phyloP scores from a whole-genome alignment of 257 asterid genomes.

The Nyctanthes arbortristis region DNA sequence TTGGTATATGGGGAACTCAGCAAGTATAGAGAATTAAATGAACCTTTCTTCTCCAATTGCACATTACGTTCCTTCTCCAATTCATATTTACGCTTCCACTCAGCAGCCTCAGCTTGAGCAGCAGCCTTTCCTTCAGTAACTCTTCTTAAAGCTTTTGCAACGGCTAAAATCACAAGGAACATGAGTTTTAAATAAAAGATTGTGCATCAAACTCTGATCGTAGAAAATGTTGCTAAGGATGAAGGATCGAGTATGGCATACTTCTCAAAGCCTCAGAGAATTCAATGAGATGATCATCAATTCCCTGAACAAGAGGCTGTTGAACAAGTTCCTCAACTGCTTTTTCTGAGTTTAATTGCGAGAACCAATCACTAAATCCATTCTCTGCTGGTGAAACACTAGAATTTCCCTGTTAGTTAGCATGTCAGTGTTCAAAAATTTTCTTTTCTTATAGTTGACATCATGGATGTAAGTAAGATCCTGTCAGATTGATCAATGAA shows the following conservation, averaged over 20 bases:
- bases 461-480: neutral
- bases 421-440: constrained; percentile 13
- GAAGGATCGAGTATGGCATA: constrained; percentile 27
- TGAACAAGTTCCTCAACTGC: constrained; percentile 64
- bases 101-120: constrained; percentile 95
- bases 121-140: constrained; percentile 85
- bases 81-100: constrained; percentile 94
- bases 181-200: constrained; percentile 10
- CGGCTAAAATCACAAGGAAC: constrained; percentile 48
- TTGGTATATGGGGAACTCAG: neutral
- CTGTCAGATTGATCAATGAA: neutral
- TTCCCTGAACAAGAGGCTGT: constrained; percentile 70
- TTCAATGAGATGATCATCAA: constrained; percentile 78
- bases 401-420: constrained; percentile 45
- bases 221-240: neutral
- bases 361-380: constrained; percentile 40
- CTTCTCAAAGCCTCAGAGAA: constrained; percentile 91
- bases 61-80: constrained; percentile 62
- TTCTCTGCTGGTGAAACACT: constrained; percentile 51
- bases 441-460: neutral
- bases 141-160: constrained; percentile 72
- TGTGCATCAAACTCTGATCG: neutral
- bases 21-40: constrained; percentile 1
- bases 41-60: constrained; percentile 70
- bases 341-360: constrained; percentile 53